Evolutionary conservation across 441 rosid species (phyloP), one percentile per base, ranked within the genome.

Genomic region (Populus hybrid): DNA sequence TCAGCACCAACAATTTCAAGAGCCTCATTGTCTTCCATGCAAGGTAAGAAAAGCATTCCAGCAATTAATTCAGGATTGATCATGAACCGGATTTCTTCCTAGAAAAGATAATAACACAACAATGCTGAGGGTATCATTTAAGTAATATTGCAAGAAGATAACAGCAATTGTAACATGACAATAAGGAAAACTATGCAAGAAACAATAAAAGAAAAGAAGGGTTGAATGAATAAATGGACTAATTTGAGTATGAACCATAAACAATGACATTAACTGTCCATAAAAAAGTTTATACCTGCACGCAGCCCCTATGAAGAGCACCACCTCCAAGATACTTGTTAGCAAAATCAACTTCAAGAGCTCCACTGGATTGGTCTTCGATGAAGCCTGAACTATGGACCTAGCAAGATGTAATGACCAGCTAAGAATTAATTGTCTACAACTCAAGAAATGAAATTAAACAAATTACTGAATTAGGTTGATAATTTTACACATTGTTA

Each of bases 1-100:
- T 94, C 98, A 46, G 89, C 84, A 76, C 99, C 98, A 75, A 90
- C 90, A 81, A 94, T 85, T 84, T 91, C 97, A 81, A 95, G 86
- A 61, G 99, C 92, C 79, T 94, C 98, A 74, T 92, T 95, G 75
- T 94, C 91, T 61, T 84, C 94, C 97, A 95, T 91, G 70, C 92
- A 84, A 77, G 99, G 93, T 86, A 92, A 85, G 91, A 94, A 94
- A 82, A 92, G 87, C 98, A 95, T 91, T 82, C 99, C 90, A 24
- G 91, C 93, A 75, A 96, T 90, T 83, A 96, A 85, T 82, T 96
- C 98, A 63, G 98, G 99, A 89, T 88, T 91, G 85, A 92, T 88
- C 98, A 95, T 90, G 89, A 95, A 94, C 77, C 94, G 97, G 78
- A 96, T 93, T 87, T 96, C 99, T 88, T 95, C 99, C 99, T 94